Evolutionary conservation across 306 rosid species (phyloP), one percentile per base, ranked within the genome.

Genomic region (Cicer yamashitae): DNA sequence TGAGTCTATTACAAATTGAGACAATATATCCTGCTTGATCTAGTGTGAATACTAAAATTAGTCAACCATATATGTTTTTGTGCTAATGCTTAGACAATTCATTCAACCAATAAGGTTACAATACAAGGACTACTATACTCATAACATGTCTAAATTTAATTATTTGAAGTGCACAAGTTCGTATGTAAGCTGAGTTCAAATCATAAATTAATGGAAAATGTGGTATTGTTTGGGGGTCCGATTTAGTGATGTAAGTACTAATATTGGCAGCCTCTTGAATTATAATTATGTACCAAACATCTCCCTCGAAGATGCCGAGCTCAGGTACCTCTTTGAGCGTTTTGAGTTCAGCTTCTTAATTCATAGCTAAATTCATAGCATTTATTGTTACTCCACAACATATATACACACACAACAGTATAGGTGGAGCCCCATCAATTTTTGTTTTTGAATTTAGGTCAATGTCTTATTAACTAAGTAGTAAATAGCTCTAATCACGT

Each of bases 1-100:
- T 66, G 39, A 79, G 40, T 70, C 46, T 34, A 54, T 56, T 64
- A 48, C 38, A 17, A 18, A 59, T 45, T 47, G 67, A 75, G 62
- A 65, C 37, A 45, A 3, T 9, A 30, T 30, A 44, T 58, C 37
- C 58, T 54, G 45, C 43, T 59, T 5, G 60, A 50, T 62, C 59
- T 54, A 22, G 60, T 70, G 51, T 74, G 11, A 47, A 69, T 68
- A 74, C 38, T 13, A 3, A 18, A 14, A 17, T 67, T 70, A 67
- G 61, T 52, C 67, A 22, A 14, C 22, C 45, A 54, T 68, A 7
- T 60, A 1, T 46, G 39, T 11, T 53, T 70, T 39, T 52, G 4
- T 69, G 58, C 56, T 30, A 59, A 37, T 7, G 56, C 58, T 54
- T 45, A 43, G 46, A 9, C 61, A 64, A 41, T 15, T 17, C 14